Conservation (phyloP, 2,329 filamentous ascomycete species). For the Aspergillus brunneoviolaceus region DNA sequence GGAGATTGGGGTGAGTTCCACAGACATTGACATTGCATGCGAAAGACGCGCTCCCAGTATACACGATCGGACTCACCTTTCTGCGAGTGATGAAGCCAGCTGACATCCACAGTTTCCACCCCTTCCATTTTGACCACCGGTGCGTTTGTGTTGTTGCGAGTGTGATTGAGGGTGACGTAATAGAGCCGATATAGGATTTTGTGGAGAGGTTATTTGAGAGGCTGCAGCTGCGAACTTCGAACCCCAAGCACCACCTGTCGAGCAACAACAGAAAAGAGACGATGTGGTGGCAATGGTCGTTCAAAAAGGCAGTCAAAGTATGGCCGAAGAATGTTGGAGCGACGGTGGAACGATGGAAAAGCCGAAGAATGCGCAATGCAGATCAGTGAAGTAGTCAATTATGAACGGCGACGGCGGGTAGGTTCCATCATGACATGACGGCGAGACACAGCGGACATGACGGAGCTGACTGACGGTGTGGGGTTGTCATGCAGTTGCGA, state of each 20-base stretch:
- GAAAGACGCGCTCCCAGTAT: background rate
- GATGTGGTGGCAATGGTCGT: background rate
- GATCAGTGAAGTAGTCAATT: slow-evolving; percentile 5
- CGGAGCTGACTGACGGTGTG: background rate
- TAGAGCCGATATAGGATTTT: background rate
- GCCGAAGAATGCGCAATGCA: slow-evolving; percentile 2
- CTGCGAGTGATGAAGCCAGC: slow-evolving; percentile 82
- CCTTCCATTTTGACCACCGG: slow-evolving; percentile 65
- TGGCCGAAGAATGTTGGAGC: background rate
- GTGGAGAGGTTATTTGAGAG: background rate
- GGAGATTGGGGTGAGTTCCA: slow-evolving; percentile 6
- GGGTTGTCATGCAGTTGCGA: background rate
- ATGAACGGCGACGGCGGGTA: slow-evolving; percentile 12
- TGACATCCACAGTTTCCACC: slow-evolving; percentile 79
- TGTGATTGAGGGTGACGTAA: background rate
- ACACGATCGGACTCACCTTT: slow-evolving; percentile 60
- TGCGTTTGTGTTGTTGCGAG: background rate
- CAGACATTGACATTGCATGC: background rate
- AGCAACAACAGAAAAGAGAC: background rate
- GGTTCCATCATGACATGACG: slow-evolving; percentile 19
- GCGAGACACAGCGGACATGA: slow-evolving; percentile 21
- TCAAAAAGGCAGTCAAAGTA: background rate
- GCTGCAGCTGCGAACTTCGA: background rate
- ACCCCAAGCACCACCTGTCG: background rate
- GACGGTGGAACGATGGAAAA: background rate